Conservation (phyloP, 2,329 filamentous ascomycete genomes). For the Cadophora sp. region DNA sequence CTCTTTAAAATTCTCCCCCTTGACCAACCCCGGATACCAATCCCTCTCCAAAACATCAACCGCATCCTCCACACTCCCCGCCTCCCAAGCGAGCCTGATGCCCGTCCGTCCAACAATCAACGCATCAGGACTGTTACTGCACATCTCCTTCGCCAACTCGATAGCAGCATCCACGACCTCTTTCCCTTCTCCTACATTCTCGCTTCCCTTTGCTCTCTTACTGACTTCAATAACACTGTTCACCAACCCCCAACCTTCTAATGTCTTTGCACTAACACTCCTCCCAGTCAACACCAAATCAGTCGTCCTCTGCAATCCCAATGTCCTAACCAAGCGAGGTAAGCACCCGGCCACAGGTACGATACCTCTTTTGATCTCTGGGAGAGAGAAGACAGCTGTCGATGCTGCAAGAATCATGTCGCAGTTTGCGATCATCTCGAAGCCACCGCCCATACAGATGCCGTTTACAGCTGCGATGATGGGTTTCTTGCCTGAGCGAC, state of each 20-base stretch:
- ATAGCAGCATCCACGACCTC: conserved; percentile 52
- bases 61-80: conserved; percentile 33
- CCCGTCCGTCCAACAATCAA: conserved; percentile 33
- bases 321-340: conserved; percentile 67
- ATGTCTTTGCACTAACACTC: conserved; percentile 63
- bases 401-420: conserved; percentile 72
- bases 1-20: conserved; percentile 76
- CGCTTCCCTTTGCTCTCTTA: conserved; percentile 19
- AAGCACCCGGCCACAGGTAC: conserved; percentile 74
- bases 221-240: conserved; percentile 64
- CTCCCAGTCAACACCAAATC: conserved; percentile 74
- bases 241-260: conserved; percentile 70
- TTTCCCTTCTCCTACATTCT: conserved; percentile 62
- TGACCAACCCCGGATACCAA: conserved; percentile 64
- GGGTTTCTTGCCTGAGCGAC: conserved; percentile 74
- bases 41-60: conserved; percentile 47
- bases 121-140: conserved; percentile 35
- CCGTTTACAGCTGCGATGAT: conserved; percentile 82
- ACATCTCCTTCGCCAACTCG: conserved; percentile 33
- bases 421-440: conserved; percentile 77
- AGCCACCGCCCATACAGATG: conserved; percentile 75
- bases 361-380: conserved; percentile 75
- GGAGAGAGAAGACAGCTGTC: conserved; percentile 68
- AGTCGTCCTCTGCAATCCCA: conserved; percentile 71
- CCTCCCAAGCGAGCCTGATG: conserved; percentile 32